Evolutionary conservation across 495 filamentous ascomycete genomes (phyloP).

Genomic region (Aspergillus sclerotioniger): DNA sequence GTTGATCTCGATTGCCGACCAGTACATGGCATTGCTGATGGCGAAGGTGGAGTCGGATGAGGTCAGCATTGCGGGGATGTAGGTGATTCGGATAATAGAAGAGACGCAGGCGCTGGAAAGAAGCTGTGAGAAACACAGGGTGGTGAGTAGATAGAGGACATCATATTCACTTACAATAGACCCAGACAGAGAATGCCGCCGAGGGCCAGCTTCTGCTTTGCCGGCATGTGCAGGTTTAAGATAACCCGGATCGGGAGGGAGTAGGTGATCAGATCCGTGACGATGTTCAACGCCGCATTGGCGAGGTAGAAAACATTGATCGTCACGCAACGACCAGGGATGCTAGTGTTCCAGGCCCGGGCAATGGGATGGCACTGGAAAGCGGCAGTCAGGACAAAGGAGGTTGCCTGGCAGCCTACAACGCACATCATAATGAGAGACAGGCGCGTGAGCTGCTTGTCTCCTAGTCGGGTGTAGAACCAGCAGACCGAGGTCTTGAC

Average conservation of each 20-base stretch:
- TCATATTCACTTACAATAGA: conserved; percentile 33
- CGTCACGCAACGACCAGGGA: conserved; percentile 41
- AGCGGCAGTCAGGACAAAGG: conserved; percentile 37
- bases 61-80: conserved; percentile 38
- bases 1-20: conserved; percentile 46
- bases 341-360: conserved; percentile 30
- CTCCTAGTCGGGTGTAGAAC: conserved; percentile 42
- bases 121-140: neutral
- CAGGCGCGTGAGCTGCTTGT: conserved; percentile 30
- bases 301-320: conserved; percentile 46
- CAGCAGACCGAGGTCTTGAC: conserved; percentile 39
- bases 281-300: conserved; percentile 50
- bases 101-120: conserved; percentile 37
- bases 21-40: conserved; percentile 44
- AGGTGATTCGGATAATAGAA: conserved; percentile 44
- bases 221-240: conserved; percentile 34
- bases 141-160: neutral
- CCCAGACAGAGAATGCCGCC: conserved; percentile 39
- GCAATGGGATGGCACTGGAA: conserved; percentile 38
- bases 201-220: conserved; percentile 38
- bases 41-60: conserved; percentile 37
- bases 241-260: conserved; percentile 43
- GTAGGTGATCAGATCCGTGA: conserved; percentile 53
- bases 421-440: conserved; percentile 34
- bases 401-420: conserved; percentile 29